These are phyloP conservation scores for Chaetothyriales sp. DNA, from an alignment of 2,329 filamentous ascomycete species.

Conservation along the genomic window DNA sequence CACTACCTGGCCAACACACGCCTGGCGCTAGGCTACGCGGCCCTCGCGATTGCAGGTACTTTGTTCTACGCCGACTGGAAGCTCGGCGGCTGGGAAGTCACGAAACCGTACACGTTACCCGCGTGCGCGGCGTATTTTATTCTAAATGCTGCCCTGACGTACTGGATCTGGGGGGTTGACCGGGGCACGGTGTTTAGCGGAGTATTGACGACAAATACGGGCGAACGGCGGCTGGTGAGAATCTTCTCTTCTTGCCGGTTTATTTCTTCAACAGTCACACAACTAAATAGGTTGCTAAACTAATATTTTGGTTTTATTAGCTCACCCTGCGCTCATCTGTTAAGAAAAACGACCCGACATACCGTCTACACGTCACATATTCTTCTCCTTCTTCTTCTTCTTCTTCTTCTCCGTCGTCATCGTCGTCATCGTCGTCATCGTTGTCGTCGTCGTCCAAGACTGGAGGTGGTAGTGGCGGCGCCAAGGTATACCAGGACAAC, in stretches of 20 bases:
- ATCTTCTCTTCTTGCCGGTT: too few species aligned
- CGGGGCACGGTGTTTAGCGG: slow-evolving; percentile 71
- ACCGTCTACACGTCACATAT: slow-evolving; percentile 54
- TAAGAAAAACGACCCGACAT: slow-evolving; percentile 69
- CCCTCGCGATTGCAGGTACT: slow-evolving; percentile 64
- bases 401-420: too few species aligned
- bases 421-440: too few species aligned
- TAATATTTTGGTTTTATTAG: slow-evolving; percentile 29
- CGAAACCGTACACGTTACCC: slow-evolving; percentile 64
- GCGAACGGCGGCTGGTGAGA: not conserved
- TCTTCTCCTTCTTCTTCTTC: slow-evolving; percentile 21
- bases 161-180: slow-evolving; percentile 78
- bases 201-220: slow-evolving; percentile 33
- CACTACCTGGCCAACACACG: slow-evolving; percentile 71
- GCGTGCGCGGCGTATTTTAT: slow-evolving; percentile 69
- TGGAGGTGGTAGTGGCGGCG: not conserved
- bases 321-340: slow-evolving; percentile 59
- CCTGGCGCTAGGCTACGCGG: slow-evolving; percentile 67
- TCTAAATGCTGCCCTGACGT: slow-evolving; percentile 63
- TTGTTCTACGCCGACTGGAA: slow-evolving; percentile 90
- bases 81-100: slow-evolving; percentile 65
- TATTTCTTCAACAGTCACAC: too few species aligned
- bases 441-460: too few species aligned
- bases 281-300: too few species aligned
- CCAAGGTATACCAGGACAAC: slow-evolving; percentile 30